Evolutionary conservation across 306 rosid genomes (phyloP).

Genomic region (Quercus ilex): DNA sequence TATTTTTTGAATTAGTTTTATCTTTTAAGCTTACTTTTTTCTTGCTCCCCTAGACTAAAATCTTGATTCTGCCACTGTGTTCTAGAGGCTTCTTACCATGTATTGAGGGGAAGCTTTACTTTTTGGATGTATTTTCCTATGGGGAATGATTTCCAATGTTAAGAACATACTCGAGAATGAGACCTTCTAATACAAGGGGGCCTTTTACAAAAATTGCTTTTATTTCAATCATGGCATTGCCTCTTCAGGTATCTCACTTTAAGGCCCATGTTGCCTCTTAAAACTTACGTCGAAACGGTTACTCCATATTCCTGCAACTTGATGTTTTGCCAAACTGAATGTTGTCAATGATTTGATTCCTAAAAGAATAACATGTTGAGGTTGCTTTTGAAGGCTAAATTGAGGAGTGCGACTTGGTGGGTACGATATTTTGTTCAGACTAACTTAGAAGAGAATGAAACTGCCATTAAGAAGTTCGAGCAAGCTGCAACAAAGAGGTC

Average conservation of each 20-base stretch:
- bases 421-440: constrained; percentile 42
- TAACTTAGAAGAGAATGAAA: constrained; percentile 63
- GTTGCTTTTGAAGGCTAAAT: constrained; percentile 53
- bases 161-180: no score
- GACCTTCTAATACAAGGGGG: neutral
- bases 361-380: neutral
- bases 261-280: neutral
- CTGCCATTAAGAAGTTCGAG: constrained; percentile 50
- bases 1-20: no score
- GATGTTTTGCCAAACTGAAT: neutral
- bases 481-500: constrained; percentile 53
- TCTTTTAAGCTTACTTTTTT: no score
- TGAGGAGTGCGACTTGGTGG: constrained; percentile 82
- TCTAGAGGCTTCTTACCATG: neutral
- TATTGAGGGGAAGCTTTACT: neutral
- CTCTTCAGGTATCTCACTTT: neutral
- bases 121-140: neutral
- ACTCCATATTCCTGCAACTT: neutral
- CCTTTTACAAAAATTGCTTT: neutral
- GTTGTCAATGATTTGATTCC: neutral
- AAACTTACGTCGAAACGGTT: neutral
- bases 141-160: neutral
- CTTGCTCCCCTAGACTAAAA: no score
- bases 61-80: neutral
- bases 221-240: neutral